phyloP scores from a whole-genome alignment of 2,329 filamentous ascomycete species.

The Juglanconis sp. region DNA sequence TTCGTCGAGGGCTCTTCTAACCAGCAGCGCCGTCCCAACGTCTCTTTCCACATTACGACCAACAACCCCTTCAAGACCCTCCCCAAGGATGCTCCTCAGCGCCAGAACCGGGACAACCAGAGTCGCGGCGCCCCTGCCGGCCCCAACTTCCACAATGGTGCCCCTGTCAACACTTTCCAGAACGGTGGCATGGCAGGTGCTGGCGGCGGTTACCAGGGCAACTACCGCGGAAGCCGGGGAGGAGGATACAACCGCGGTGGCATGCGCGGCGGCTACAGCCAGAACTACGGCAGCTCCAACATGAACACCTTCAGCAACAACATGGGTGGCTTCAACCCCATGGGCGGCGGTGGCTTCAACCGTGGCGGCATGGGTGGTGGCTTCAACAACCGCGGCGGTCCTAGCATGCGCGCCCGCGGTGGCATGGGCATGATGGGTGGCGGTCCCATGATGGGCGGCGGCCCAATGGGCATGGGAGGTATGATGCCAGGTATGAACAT shows the following conservation, averaged over 20 bases:
- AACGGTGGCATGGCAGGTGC: conserved; percentile 45
- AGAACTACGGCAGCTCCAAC: conserved; percentile 41
- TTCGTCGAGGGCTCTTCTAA: conserved; percentile 55
- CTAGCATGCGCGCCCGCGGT: conserved; percentile 48
- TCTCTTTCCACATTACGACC: conserved; percentile 72
- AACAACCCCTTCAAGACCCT: conserved; percentile 87
- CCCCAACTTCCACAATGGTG: conserved; percentile 41
- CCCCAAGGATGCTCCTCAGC: conserved; percentile 79
- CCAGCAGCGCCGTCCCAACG: conserved; percentile 53
- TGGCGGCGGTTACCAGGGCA: conserved; percentile 38
- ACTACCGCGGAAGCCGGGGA: conserved; percentile 49
- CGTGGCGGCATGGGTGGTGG: conserved; percentile 47
- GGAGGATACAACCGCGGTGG: conserved; percentile 46
- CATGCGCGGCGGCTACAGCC: conserved; percentile 42
- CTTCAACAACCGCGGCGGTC: conserved; percentile 48
- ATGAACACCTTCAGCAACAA: conserved; percentile 18
- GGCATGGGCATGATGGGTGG: conserved; percentile 54
- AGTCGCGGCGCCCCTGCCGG: conserved; percentile 48
- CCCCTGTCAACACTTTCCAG: conserved; percentile 32
- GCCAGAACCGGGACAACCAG: conserved; percentile 61
- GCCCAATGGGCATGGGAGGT: conserved; percentile 25
- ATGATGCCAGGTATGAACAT: conserved; percentile 39
- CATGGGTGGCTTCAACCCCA: conserved; percentile 46
- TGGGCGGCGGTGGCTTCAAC: conserved; percentile 47
- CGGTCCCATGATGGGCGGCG: conserved; percentile 41